Evolutionary conservation across 2,329 filamentous ascomycete species (phyloP), one percentile per base, ranked within the genome.

Genomic region (Fusarium decemcellulare): DNA sequence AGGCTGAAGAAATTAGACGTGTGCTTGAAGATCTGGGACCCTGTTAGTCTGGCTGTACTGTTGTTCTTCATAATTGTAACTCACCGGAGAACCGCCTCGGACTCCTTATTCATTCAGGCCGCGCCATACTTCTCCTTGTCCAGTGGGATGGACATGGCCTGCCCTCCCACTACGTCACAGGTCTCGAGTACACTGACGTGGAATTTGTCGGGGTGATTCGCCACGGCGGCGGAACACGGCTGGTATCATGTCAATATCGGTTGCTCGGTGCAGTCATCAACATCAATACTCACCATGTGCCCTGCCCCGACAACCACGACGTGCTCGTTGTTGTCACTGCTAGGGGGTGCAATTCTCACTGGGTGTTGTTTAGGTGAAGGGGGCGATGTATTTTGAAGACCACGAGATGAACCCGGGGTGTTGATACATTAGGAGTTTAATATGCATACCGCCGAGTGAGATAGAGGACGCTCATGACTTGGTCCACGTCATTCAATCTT

Each of bases 181-280:
- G 83, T 80, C 64, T 91, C 89, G 23, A 92, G 81, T 14, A 93
- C 72, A 0, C 90, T 92, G 12, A 93, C 84, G 44, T 89, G 85
- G 79, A 91, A 93, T 67, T 86, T 87, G 39, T 91, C 86, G 1
- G 87, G 87, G 67, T 92, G 89, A 50, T 91, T 86, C 48, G 89
- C 85, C 12, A 93, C 84, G 32, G 91, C 90, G 32, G 90, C 85
- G 11, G 91, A 90, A 76, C 90, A 92, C 58, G 88, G 88, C 90
- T 86, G 55, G 8, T 46, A 40, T 8, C 11, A 15, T 18, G 39
- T 62, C 14, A 61, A 59, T 27, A 53, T 42, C 18, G 23, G 12
- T 18, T 46, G 18, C 23, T 29, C 15, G 34, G 34, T 11, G n/a
- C 27, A 23, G n/a, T 57, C 15, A 15, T 32, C 29, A 15, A 32